A percentile compares a stretch with the other conserved stretches of the same genome.
Conservation (phyloP, 1,284 basidiomycete genomes). For the Laetiporus sulphureus region DNA sequence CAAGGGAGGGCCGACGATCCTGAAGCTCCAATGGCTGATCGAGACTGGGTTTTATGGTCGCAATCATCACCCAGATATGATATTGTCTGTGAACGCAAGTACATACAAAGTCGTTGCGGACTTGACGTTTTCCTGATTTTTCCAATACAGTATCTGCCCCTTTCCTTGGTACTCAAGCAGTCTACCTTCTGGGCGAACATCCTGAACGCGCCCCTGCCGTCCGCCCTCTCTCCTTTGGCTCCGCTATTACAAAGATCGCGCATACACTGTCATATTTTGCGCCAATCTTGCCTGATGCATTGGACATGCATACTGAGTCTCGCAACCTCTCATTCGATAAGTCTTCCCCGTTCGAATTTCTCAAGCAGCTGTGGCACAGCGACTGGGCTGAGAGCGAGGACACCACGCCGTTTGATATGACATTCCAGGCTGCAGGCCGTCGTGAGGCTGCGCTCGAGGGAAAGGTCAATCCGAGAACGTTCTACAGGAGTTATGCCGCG, state of each 20-base stretch:
- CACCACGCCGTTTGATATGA: constrained; percentile 41
- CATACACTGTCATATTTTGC: constrained; percentile 38
- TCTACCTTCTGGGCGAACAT: constrained; percentile 40
- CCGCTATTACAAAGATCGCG: constrained; percentile 32
- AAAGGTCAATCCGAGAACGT: constrained; percentile 29
- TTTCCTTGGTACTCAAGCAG: constrained; percentile 42
- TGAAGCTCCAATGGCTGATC: constrained; percentile 40
- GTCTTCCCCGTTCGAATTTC: constrained; percentile 25
- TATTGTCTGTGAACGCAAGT: constrained; percentile 40
- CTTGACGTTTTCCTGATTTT: no score
- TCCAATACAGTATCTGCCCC: constrained; percentile 34
- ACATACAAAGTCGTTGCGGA: no score
- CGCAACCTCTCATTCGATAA: constrained; percentile 35
- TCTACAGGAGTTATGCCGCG: constrained; percentile 37
- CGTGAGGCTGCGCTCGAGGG: constrained; percentile 38
- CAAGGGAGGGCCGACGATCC: constrained; percentile 44
- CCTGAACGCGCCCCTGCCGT: constrained; percentile 35
- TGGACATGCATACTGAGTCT: constrained; percentile 41
- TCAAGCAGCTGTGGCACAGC: constrained; percentile 37
- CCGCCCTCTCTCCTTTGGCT: constrained; percentile 34
- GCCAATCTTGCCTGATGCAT: constrained; percentile 30
- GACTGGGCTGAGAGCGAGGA: constrained; percentile 45
- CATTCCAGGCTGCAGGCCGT: constrained; percentile 38
- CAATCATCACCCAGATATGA: constrained; percentile 35
- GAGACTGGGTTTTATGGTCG: constrained; percentile 35